Base-by-base conservation (phyloP, 2,329 filamentous ascomycete species). In the Fusarium temperatum region DNA sequence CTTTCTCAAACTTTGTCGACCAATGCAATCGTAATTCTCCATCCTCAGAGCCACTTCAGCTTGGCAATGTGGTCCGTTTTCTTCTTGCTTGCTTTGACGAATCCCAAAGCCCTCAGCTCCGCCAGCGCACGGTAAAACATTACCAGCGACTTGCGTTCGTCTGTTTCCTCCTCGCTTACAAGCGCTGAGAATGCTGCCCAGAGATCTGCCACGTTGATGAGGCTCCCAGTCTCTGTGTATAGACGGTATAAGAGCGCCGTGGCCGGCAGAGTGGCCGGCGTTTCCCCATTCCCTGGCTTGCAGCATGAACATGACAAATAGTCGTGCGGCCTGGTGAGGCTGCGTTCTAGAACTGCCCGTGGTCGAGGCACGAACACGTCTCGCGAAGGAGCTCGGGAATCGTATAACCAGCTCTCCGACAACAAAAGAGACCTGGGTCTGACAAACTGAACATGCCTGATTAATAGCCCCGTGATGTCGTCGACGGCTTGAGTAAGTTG, bases 61-160 rank as follows among this genome's bases (percentile, higher is more conserved):
- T 98, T 98, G 44, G 94, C 92, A 75, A 98, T 85, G 83, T 98
- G 96, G 81, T 98, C 96, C 30, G 91, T 90, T 86, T 97, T 98
- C 86, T 95, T 98, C 83, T 92, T 93, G 79, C 93, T 98, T 70
- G 89, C 88, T 85, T 96, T 98, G 70, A 98, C 88, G 83, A 98
- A 92, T 13, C 96, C 96, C 78, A 99, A 86, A 61, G 92, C 89
- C 81, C 92, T 92, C 80, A 99, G 83, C 82, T 99, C 96, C 2
- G 96, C 94, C 71, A 98, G 82, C 10, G 90, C 93, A 69, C 91
- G 89, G 82, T 98, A 98, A 83, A 98, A 99, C 66, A 93, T 84
- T 47, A 94, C 90, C 83, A 94, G 86, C 13, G 87, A 88, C 53
- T 86, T 87, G 73, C 89, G 85, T 80, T 91, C 89, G 54, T 87